phyloP scores from a whole-genome alignment of 1,139 yeast genomes.

The Blastobotrys persicus region DNA sequence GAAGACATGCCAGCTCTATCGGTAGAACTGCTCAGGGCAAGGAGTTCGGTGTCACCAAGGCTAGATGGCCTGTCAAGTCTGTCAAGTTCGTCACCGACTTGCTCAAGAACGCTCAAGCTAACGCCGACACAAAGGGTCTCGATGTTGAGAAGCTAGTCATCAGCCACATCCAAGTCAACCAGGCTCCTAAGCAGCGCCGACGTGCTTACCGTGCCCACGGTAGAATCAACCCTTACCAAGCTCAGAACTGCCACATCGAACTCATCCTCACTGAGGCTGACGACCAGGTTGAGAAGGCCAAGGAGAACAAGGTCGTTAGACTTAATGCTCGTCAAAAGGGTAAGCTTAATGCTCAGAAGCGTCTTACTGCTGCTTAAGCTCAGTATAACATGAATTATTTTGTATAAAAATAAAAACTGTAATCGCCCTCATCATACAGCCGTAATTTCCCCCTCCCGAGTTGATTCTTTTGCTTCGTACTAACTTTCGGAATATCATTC shows the following conservation, averaged over 20 bases:
- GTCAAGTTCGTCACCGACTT: slow-evolving; percentile 94
- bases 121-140: slow-evolving; percentile 99
- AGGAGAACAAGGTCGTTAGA: slow-evolving; percentile 74
- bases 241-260: slow-evolving; percentile 99
- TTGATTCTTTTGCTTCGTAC: too few species aligned
- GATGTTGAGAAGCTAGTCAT: slow-evolving; percentile 90
- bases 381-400: slow-evolving; percentile 4
- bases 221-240: slow-evolving; percentile 98
- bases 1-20: slow-evolving; percentile 93
- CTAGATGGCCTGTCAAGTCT: slow-evolving; percentile 99
- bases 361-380: slow-evolving; percentile 43
- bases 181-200: slow-evolving; percentile 99
- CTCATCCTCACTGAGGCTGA: slow-evolving; percentile 93
- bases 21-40: slow-evolving; percentile 99
- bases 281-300: slow-evolving; percentile 92
- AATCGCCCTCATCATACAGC: too few species aligned
- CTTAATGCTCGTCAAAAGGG: slow-evolving; percentile 90
- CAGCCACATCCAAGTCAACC: slow-evolving; percentile 99
- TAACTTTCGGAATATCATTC: too few species aligned
- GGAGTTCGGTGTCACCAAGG: slow-evolving; percentile 99
- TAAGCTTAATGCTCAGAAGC: slow-evolving; percentile 84
- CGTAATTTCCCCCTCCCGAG: too few species aligned
- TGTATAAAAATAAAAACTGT: slow-evolving; percentile 4
- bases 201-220: slow-evolving; percentile 99
- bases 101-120: slow-evolving; percentile 96